Conservation (phyloP, 2,329 filamentous ascomycete species). For the Colletotrichum godetiae region DNA sequence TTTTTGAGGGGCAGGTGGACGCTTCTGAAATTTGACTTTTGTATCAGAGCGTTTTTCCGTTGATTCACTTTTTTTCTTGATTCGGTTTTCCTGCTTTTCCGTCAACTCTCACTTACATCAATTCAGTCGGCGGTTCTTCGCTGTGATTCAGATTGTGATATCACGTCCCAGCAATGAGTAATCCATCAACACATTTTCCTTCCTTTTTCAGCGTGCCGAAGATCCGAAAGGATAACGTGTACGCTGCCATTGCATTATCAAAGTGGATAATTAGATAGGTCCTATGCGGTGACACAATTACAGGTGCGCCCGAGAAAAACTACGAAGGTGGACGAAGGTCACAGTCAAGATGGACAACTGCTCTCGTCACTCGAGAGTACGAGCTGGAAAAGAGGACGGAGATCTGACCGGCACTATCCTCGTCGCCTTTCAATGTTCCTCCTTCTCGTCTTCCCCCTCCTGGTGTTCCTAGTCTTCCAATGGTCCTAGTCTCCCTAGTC, state of each 20-base stretch:
- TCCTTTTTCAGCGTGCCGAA: slow-evolving; percentile 8
- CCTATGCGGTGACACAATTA: neutral
- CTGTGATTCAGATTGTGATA: neutral
- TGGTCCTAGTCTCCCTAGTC: neutral
- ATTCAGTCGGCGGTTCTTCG: neutral
- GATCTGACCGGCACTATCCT: neutral
- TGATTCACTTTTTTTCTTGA: slow-evolving; percentile 14
- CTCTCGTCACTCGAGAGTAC: neutral
- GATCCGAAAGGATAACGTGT: neutral
- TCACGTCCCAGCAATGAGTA: neutral
- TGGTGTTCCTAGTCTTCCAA: neutral
- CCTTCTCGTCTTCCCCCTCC: neutral
- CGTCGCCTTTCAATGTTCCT: neutral
- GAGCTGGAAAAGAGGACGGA: neutral
- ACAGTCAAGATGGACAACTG: neutral
- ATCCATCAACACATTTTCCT: neutral
- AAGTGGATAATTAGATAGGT: slow-evolving; percentile 6
- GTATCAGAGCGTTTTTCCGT: slow-evolving; percentile 24
- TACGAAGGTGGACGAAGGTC: neutral
- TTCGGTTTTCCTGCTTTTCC: neutral
- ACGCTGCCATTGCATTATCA: slow-evolving; percentile 1
- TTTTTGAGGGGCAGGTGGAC: neutral
- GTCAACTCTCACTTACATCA: neutral
- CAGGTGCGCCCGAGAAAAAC: neutral
- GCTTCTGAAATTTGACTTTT: slow-evolving; percentile 26